A percentile compares a stretch with the other conserved stretches of the same genome.
These are phyloP conservation scores for Ophiostoma australiae DNA, from an alignment of 2,329 filamentous ascomycete genomes.

Conservation along the genomic window DNA sequence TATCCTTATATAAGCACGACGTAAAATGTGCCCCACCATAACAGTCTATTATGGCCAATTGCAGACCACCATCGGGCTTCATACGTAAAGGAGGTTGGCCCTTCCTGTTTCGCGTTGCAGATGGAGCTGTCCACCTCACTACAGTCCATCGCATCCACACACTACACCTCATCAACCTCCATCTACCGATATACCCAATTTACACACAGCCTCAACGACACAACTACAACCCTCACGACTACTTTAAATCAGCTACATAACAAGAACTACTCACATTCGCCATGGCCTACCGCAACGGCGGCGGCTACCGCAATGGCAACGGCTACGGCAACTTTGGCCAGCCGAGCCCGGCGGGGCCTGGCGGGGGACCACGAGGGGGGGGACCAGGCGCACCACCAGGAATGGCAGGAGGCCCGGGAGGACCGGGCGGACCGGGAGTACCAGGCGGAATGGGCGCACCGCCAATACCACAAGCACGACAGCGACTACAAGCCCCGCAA, in stretches of 20 bases:
- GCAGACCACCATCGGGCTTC: not conserved
- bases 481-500: constrained; percentile 25
- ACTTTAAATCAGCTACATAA: not conserved
- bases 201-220: not conserved
- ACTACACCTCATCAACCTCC: not conserved
- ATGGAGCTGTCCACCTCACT: constrained; percentile 4
- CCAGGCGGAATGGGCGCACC: not conserved
- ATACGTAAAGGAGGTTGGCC: constrained; percentile 8
- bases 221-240: not conserved
- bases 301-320: constrained; percentile 43
- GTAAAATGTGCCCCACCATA: not conserved
- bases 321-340: constrained; percentile 43
- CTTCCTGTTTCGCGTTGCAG: constrained; percentile 9
- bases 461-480: constrained; percentile 14
- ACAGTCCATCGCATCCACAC: not conserved
- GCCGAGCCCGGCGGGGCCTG: constrained; percentile 8
- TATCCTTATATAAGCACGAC: not conserved
- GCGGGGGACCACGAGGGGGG: constrained; percentile 8
- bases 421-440: constrained; percentile 18
- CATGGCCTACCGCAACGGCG: constrained; percentile 51
- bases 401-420: constrained; percentile 10
- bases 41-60: not conserved
- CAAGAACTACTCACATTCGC: not conserved
- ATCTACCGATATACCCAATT: not conserved
- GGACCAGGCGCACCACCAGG: constrained; percentile 24